Percentiles rank a stretch among this genome's conserved stretches.
Evolutionary conservation across 345 rosid genomes (phyloP).

Genomic region (Acer saccharum): DNA sequence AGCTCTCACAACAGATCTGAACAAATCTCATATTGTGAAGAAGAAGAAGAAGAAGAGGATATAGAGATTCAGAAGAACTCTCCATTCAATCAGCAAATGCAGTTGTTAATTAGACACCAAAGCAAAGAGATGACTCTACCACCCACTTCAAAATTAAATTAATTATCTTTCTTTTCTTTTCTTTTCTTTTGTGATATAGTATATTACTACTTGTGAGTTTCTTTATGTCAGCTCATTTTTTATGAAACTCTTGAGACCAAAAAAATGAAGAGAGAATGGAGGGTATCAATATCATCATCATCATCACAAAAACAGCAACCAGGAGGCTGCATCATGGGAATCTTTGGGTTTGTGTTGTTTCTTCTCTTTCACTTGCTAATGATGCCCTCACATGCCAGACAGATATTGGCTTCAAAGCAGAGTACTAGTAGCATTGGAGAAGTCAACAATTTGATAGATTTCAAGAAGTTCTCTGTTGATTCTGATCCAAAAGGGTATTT

Average conservation of each 20-base stretch:
- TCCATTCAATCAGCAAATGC: constrained; percentile 1
- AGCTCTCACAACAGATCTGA: constrained; percentile 27
- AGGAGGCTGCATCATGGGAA: constrained; percentile 17
- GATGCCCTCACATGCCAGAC: constrained; percentile 33
- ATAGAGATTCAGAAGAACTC: background rate
- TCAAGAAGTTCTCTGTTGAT: constrained; percentile 64
- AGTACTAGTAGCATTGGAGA: constrained; percentile 35
- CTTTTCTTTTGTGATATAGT: no score
- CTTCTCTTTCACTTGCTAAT: constrained; percentile 26
- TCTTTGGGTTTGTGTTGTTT: constrained; percentile 24
- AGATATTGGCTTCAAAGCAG: constrained; percentile 22
- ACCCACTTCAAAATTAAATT: constrained; percentile 8
- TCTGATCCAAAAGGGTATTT: constrained; percentile 60
- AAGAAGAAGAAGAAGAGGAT: background rate
- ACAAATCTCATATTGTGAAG: background rate
- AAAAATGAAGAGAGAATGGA: constrained; percentile 41
- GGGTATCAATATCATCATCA: background rate
- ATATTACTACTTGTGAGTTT: background rate
- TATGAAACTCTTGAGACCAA: constrained; percentile 14
- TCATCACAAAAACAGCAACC: constrained; percentile 9
- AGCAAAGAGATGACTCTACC: background rate
- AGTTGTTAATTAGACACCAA: background rate
- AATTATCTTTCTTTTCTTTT: no score
- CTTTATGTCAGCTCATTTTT: constrained; percentile 14
- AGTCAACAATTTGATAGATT: constrained; percentile 44